Percentiles rank a stretch among this genome's conserved stretches.
Evolutionary conservation across 257 asterid genomes (phyloP).

Genomic region (Hygrophila difformis): DNA sequence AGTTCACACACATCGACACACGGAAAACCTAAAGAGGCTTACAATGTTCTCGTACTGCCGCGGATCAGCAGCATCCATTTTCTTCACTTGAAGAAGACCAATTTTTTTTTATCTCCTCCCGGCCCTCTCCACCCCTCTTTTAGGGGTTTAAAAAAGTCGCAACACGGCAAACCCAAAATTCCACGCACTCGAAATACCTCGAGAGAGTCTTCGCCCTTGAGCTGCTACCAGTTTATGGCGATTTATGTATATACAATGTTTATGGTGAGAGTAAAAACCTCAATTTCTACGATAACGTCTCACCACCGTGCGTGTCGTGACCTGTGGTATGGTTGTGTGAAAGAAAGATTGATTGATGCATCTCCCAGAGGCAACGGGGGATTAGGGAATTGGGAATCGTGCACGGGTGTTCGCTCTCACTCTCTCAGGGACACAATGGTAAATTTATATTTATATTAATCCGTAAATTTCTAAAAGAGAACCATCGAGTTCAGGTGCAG

Average conservation of each 20-base stretch:
- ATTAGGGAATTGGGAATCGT: too few species aligned
- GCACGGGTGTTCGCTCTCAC: too few species aligned
- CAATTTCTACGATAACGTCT: neutral
- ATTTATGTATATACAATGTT: neutral
- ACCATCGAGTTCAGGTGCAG: too few species aligned
- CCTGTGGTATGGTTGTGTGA: too few species aligned
- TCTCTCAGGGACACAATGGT: too few species aligned
- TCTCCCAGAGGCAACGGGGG: too few species aligned
- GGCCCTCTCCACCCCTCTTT: neutral
- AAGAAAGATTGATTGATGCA: too few species aligned
- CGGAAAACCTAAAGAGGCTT: conserved; percentile 17
- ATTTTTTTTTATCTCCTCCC: neutral
- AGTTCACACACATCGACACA: conserved; percentile 14
- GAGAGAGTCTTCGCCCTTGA: neutral
- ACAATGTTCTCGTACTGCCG: conserved; percentile 41
- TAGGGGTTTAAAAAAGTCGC: conserved; percentile 12
- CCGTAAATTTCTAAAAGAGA: too few species aligned
- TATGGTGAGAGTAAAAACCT: neutral
- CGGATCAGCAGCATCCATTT: conserved; percentile 39
- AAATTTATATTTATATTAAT: too few species aligned
- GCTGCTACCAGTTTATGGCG: too few species aligned
- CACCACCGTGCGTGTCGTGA: too few species aligned
- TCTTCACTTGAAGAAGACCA: conserved; percentile 8
- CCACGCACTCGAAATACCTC: neutral
- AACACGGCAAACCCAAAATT: conserved; percentile 5